Conservation (phyloP, 2,329 filamentous ascomycete species). For the Alternaria rosae region DNA sequence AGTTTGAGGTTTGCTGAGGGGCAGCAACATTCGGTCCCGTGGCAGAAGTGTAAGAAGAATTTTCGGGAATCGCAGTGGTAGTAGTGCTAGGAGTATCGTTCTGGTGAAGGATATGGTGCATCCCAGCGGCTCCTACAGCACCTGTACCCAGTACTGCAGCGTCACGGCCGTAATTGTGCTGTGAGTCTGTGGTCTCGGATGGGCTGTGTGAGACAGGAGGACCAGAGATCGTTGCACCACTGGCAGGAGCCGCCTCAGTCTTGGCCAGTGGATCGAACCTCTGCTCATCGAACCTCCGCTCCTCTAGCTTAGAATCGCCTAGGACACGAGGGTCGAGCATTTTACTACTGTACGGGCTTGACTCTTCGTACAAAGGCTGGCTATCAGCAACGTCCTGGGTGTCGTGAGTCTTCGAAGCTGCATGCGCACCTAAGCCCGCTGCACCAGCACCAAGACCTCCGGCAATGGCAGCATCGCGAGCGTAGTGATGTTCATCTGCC, state of each 20-base stretch:
- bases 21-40: background rate
- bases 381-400: conserved; percentile 15
- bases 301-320: conserved; percentile 20
- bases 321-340: conserved; percentile 39
- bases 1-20: conserved; percentile 3
- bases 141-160: background rate
- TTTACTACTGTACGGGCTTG: conserved; percentile 37
- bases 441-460: conserved; percentile 34
- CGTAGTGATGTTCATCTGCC: conserved; percentile 32
- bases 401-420: conserved; percentile 21
- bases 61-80: conserved; percentile 7
- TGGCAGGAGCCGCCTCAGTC: conserved; percentile 7
- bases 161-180: conserved; percentile 38
- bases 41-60: background rate
- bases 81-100: conserved; percentile 10
- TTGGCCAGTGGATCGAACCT: conserved; percentile 27
- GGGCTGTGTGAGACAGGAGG: conserved; percentile 10
- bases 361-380: conserved; percentile 23
- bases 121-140: background rate
- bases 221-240: conserved; percentile 14
- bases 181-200: conserved; percentile 11
- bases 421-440: conserved; percentile 32
- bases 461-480: conserved; percentile 36
- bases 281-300: conserved; percentile 31
- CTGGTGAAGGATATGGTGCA: background rate